phyloP scores from a whole-genome alignment of 75 land plant genomes.

The Picea sitchensis region DNA sequence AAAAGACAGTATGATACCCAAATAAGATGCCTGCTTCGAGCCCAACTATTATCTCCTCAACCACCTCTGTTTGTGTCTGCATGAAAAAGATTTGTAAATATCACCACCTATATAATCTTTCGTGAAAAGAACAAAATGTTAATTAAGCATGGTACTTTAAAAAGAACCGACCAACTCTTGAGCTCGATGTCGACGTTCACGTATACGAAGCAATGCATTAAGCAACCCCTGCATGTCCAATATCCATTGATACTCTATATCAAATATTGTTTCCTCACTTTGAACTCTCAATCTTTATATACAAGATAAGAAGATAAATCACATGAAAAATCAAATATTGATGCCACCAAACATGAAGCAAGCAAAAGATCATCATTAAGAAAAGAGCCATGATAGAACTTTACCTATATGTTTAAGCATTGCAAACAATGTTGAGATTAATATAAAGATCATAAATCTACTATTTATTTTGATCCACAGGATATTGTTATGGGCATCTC shows the following conservation, averaged over 20 bases:
- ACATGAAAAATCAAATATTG: neutral
- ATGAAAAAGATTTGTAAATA: slow-evolving; percentile 12
- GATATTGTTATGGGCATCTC: neutral
- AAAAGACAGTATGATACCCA: slow-evolving; percentile 39
- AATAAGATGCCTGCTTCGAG: slow-evolving; percentile 86
- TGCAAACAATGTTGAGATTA: neutral
- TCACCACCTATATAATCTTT: neutral
- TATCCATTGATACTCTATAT: neutral
- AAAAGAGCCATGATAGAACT: neutral
- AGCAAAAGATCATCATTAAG: neutral
- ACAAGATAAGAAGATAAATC: neutral
- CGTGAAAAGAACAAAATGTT: neutral
- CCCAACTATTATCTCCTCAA: slow-evolving; percentile 84
- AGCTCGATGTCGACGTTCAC: slow-evolving; percentile 42
- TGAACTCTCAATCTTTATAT: neutral
- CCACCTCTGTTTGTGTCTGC: slow-evolving; percentile 79
- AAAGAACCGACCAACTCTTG: slow-evolving; percentile 51
- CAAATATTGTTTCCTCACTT: neutral
- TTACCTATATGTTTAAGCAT: neutral
- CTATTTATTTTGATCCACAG: neutral
- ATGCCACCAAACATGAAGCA: neutral
- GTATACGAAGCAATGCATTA: slow-evolving; percentile 64
- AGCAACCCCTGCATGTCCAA: slow-evolving; percentile 36
- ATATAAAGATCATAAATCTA: neutral
- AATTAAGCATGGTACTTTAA: neutral